Base-by-base conservation (phyloP, 257 asterid genomes). In the Cordia subcordata region DNA sequence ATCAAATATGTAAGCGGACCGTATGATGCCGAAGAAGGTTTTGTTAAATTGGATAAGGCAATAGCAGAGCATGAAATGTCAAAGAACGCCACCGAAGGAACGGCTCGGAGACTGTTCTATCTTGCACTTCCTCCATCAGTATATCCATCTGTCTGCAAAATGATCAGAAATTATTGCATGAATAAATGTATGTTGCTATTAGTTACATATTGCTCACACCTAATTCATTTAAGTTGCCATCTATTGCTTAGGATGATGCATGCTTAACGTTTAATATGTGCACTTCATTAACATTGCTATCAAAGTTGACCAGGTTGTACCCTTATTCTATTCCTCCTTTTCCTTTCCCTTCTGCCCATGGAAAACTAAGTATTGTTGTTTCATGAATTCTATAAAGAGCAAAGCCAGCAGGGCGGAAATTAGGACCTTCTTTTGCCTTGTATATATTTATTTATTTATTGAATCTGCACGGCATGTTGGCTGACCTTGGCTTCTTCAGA, bases 111-210 rank as follows among this genome's bases (percentile, higher is more conserved):
- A 75, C 96, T 93, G 55, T 93, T 93, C 81, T 93, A 93, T 75
- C 79, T 93, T 47, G 99, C 99, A 60, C 99, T 89, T 76, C 99
- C 99, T 51, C 99, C 99, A 18, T 85, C 99, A 32, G 95, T 93
- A 19, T 93, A 93, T 73, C 99, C 99, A 27, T 86, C 81, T 21
- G 97, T 93, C 79, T 87, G 96, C 90, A 89, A 79, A 77, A 93
- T 89, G 99, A 93, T 93, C 76, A 89, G 83, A 77, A 67, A 38
- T 39, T 53, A 79, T 63, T 78, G 85, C 86, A 89, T 68, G 88
- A 87, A 87, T 69, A 85, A 63, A 74, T 77, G 99, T 93, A 87
- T 11, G 82, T 53, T 20, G 54, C 47, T 63, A 56, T 76, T 57
- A 39, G 10, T 20, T 20, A 10, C 15, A 44, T 0, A n/a, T 32